Evolutionary conservation across 257 asterid genomes (phyloP), one percentile per base, ranked within the genome.

Genomic region (Solanum bulbocastanum): DNA sequence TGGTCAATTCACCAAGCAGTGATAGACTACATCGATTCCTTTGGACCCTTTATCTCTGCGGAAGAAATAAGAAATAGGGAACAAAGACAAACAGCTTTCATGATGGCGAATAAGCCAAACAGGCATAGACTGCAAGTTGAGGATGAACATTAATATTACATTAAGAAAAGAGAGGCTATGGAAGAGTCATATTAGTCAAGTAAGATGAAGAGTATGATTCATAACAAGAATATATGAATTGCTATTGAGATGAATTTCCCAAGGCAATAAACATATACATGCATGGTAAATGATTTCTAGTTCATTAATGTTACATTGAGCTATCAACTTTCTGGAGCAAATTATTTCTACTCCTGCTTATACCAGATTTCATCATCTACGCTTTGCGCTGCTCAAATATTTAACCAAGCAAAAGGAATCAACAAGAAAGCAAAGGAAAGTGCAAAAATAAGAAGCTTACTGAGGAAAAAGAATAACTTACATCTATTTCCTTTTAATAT

Each of bases 151-250:
- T 32, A 30, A 30, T 30, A 68, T 20, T 22, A 22, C 66, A 27
- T 27, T 30, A 27, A 68, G 37, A 68, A 27, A 68, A 66, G 15
- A 62, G 8, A n/a, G 72, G 8, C 13, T 9, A 4, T 22, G 68
- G 27, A 20, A 58, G 68, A 23, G 68, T 22, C 32, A 5, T 65
- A 23, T 10, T 62, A 62, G 32, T 62, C 71, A 62, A 62, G 69
- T 62, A 62, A 23, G 71, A 62, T 23, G 0, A 62, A 62, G 32
- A 62, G 71, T 65, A 0, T 0, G 7, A n/a, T 10, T 0, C 32
- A n/a, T 25, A 30, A 68, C 75, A 68, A 68, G 37, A 66, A 66
- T 66, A 66, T 66, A 27, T 66, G 36, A 66, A 27, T 6, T 27
- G 37, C 74, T 68, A 27, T 3, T 12, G 35, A 68, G 74, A 68